Evolutionary conservation across 1,139 yeast species (phyloP), one percentile per base, ranked within the genome.

Genomic region (Candida smagusa): DNA sequence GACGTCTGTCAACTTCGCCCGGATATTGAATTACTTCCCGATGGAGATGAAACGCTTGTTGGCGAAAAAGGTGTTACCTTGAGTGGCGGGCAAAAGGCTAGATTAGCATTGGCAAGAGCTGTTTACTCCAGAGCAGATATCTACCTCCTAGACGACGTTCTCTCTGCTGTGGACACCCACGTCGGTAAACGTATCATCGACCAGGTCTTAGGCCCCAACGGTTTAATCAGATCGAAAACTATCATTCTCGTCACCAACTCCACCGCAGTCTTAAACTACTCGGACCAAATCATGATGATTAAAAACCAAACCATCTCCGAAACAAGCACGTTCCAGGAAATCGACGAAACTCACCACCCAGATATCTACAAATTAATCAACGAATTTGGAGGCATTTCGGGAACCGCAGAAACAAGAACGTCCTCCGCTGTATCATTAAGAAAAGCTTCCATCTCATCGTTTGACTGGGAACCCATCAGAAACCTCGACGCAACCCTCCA

Each of bases 61-160:
- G 98, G 98, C 43, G 98, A 92, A 63, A 90, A 90, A 63, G 98
- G 98, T 49, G 88, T 92, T 36, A 87, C 96, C n/a, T 71, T 92
- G 39, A 87, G 96, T 33, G 98, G 98, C 40, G 98, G 98, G 33
- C 97, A 92, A 61, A 92, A 90, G 68, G 97, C 97, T 1, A 79
- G 98, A 60, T 66, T 92, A 36, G 81, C 96, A 1, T 72, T 92
- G 44, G 97, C 97, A 1, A 77, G 98, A 59, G 96, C 97, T 12
- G 97, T 92, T 4, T 92, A 92, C 60, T 81, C 97, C 2, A 77
- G 97, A 49, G 95, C 97, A 3, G 97, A 92, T 58, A 79, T 90
- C 22, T 90, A 89, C 56, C 67, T 92, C 39, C 65, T 92, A 38
- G 98, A 92, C 62, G 98, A 88, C 56, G 84, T 89, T 8, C 74